These are phyloP conservation scores for Aspergillus calidoustus DNA, from an alignment of 2,329 filamentous ascomycete genomes.

Conservation along the genomic window DNA sequence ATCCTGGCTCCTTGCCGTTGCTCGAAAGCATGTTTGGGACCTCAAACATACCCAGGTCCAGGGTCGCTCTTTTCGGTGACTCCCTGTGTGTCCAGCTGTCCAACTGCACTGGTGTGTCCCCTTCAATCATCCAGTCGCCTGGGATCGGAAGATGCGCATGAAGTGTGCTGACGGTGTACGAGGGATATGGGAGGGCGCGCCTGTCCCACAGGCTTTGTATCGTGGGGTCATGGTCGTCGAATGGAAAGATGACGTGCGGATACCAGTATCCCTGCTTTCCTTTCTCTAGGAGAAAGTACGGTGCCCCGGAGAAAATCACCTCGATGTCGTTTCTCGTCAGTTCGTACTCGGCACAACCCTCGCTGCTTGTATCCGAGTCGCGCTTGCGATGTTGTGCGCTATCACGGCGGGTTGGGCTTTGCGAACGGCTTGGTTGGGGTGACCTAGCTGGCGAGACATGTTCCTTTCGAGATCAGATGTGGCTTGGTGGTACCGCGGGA, in stretches of 20 bases:
- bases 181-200: slow-evolving; percentile 44
- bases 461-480: not conserved
- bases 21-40: slow-evolving; percentile 54
- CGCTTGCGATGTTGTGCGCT: not conserved
- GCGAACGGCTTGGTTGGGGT: not conserved
- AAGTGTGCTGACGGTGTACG: slow-evolving; percentile 48
- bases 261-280: slow-evolving; percentile 46
- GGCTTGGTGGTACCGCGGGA: not conserved
- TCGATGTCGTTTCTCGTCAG: slow-evolving; percentile 45
- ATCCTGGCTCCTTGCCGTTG: slow-evolving; percentile 52
- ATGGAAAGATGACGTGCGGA: slow-evolving; percentile 51
- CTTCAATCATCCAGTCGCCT: slow-evolving; percentile 38
- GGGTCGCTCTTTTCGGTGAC: slow-evolving; percentile 42
- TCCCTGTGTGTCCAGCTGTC: slow-evolving; percentile 30
- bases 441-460: not conserved
- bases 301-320: slow-evolving; percentile 48
- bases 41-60: slow-evolving; percentile 52
- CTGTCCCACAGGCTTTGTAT: slow-evolving; percentile 49
- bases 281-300: slow-evolving; percentile 51
- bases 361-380: not conserved
- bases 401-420: not conserved
- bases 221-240: slow-evolving; percentile 44
- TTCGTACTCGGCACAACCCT: slow-evolving; percentile 5
- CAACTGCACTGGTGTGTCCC: slow-evolving; percentile 31
- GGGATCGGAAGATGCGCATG: slow-evolving; percentile 51